Conservation (phyloP, 176 grass and related monocot genomes). For the Carex kokanica region DNA sequence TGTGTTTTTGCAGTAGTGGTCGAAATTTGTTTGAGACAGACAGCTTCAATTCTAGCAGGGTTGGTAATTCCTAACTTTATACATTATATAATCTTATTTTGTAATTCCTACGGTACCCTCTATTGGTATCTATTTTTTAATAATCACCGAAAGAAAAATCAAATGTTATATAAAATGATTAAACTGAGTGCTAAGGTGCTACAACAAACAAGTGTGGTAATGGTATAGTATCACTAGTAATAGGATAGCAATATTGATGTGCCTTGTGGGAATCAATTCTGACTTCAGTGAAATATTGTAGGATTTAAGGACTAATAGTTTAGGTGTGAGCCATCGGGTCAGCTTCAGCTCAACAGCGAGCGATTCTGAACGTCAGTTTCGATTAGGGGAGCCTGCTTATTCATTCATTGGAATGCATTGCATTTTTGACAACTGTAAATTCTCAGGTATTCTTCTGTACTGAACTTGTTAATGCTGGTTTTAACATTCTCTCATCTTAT, state of each 20-base stretch:
- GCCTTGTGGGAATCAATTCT: background rate
- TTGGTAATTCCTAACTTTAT: conserved; percentile 30
- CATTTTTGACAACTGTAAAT: conserved; percentile 93
- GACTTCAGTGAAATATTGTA: conserved; percentile 29
- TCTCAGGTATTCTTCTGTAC: conserved; percentile 63
- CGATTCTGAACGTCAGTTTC: conserved; percentile 59
- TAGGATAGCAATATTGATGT: conserved; percentile 2
- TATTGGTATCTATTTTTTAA: background rate
- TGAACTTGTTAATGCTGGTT: background rate
- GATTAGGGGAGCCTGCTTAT: conserved; percentile 63
- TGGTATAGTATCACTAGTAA: conserved; percentile 6
- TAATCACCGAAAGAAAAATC: background rate
- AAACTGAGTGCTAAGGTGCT: background rate
- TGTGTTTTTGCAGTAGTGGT: conserved; percentile 24
- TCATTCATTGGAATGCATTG: conserved; percentile 99
- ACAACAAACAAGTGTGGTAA: background rate
- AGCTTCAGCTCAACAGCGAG: conserved; percentile 64
- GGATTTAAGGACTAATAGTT: conserved; percentile 64
- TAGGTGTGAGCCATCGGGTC: conserved; percentile 33
- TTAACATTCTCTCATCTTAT: conserved; percentile 5
- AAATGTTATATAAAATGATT: background rate
- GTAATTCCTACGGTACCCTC: background rate
- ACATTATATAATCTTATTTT: background rate
- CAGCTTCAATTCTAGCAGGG: conserved; percentile 62
- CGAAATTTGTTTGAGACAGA: conserved; percentile 56